Evolutionary conservation across 805 yeast genomes (phyloP).

Genomic region (Sugiyamaella marilandica): DNA sequence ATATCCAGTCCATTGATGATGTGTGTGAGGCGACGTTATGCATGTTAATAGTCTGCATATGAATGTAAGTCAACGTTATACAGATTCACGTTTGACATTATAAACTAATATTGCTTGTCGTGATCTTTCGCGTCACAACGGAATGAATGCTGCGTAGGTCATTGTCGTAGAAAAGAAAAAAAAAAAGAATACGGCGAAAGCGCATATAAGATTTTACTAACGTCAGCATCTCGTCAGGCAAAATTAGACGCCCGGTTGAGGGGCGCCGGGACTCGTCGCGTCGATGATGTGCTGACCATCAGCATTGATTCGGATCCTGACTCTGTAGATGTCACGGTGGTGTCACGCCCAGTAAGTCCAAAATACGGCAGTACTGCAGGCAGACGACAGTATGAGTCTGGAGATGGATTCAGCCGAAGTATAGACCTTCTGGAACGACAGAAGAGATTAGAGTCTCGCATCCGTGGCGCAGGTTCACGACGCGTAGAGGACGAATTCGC

Average conservation of each 20-base stretch:
- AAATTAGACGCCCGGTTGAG: slow-evolving; percentile 17
- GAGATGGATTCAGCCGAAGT: too few relatives aligned
- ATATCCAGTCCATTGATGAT: background rate
- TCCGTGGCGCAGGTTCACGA: slow-evolving; percentile 9
- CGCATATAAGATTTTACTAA: background rate
- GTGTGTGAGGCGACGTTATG: background rate
- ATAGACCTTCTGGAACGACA: background rate
- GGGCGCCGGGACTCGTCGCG: slow-evolving; percentile 22
- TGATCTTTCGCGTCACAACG: background rate
- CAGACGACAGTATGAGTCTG: background rate
- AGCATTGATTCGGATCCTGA: slow-evolving; percentile 1
- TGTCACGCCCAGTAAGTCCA: background rate
- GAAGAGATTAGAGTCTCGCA: slow-evolving; percentile 1
- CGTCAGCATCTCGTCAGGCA: slow-evolving; percentile 7
- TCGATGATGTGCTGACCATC: slow-evolving; percentile 11
- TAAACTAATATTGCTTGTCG: too few relatives aligned
- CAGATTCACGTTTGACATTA: too few relatives aligned
- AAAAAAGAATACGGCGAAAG: too few relatives aligned
- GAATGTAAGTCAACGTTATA: too few relatives aligned
- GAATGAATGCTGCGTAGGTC: slow-evolving; percentile 2
- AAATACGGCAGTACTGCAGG: too few relatives aligned
- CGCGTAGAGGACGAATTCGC: slow-evolving; percentile 4
- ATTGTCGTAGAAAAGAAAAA: background rate
- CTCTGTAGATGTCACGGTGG: background rate
- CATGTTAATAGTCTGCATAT: too few relatives aligned